A percentile compares a stretch with the other conserved stretches of the same genome.
These are phyloP conservation scores for Exophiala aquamarina DNA, from an alignment of 2,329 filamentous ascomycete species.

Conservation along the genomic window DNA sequence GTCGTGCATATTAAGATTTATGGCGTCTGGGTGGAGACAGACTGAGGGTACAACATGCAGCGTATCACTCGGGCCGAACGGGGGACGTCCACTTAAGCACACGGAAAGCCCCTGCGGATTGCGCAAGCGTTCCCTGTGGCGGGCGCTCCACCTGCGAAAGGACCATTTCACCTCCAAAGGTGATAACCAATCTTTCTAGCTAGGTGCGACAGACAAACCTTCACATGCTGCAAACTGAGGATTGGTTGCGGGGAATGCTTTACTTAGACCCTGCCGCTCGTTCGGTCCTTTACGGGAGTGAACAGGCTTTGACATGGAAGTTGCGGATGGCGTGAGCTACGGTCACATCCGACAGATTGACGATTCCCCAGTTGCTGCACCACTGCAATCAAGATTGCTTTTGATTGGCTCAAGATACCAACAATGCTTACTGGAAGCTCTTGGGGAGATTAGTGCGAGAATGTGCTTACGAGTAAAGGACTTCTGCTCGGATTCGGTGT, in stretches of 20 bases:
- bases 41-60: neutral
- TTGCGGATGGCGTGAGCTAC: neutral
- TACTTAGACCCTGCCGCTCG: neutral
- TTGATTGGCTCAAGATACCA: neutral
- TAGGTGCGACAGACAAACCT: no score
- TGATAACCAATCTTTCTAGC: neutral
- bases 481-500: neutral
- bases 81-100: neutral
- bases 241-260: neutral
- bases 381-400: neutral
- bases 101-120: neutral
- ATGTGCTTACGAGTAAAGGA: neutral
- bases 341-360: neutral
- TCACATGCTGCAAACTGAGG: neutral
- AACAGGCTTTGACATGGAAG: neutral
- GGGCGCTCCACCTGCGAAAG: neutral
- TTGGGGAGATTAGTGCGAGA: neutral
- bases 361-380: neutral
- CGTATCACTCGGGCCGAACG: neutral
- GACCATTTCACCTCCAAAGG: neutral
- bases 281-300: neutral
- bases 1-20: neutral
- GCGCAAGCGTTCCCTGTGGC: neutral
- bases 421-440: neutral
- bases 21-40: neutral